A percentile compares a stretch with the other conserved stretches of the same genome.
phyloP scores from a whole-genome alignment of 345 rosid genomes.

The Firmiana major region DNA sequence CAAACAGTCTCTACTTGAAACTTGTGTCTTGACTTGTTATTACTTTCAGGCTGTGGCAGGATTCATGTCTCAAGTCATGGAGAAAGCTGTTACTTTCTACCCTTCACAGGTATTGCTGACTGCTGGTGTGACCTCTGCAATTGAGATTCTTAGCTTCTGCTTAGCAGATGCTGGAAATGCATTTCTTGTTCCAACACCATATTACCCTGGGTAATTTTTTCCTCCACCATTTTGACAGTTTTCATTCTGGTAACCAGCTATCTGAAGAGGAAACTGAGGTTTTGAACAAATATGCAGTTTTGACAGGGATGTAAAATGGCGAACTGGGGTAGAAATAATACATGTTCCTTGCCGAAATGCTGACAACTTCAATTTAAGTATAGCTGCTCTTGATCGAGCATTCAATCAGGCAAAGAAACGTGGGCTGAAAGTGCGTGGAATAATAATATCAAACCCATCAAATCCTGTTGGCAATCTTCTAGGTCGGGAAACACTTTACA shows the following conservation, averaged over 20 bases:
- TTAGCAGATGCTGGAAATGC: conserved; percentile 94
- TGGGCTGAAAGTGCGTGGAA: conserved; percentile 71
- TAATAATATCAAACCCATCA: conserved; percentile 76
- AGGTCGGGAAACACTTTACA: conserved; percentile 54
- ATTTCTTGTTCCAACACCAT: conserved; percentile 89
- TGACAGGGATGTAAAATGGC: conserved; percentile 80
- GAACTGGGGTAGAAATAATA: conserved; percentile 83
- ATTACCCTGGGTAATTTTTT: conserved; percentile 55
- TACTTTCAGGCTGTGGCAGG: conserved; percentile 63
- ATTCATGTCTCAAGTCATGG: conserved; percentile 63
- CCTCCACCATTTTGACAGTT: background rate
- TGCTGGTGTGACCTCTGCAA: conserved; percentile 69
- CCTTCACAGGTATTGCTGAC: conserved; percentile 66
- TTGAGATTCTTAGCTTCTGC: conserved; percentile 82
- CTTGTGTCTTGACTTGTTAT: conserved; percentile 12
- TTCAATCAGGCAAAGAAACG: conserved; percentile 89
- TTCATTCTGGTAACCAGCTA: background rate
- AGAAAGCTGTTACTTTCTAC: conserved; percentile 49
- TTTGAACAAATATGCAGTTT: conserved; percentile 45
- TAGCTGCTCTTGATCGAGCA: conserved; percentile 76
- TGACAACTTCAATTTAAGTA: conserved; percentile 60
- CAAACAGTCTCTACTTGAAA: background rate
- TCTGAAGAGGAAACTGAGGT: conserved; percentile 15
- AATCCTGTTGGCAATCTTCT: conserved; percentile 66
- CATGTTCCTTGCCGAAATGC: conserved; percentile 87